Conservation (phyloP, 1,284 basidiomycete species). For the Fomes fomentarius region DNA sequence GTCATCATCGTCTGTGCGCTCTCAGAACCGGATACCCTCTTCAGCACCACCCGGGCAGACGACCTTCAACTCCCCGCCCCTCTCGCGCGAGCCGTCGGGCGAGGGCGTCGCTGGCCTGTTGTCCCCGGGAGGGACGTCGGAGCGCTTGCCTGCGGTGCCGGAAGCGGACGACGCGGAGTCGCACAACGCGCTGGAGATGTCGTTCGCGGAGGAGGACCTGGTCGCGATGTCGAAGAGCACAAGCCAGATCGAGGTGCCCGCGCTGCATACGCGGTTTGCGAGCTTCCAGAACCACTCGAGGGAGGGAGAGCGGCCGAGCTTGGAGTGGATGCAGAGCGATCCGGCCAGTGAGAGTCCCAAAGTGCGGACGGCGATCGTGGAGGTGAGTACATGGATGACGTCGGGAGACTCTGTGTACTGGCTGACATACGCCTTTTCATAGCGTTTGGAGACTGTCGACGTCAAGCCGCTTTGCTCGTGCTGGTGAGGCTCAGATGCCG, state of each 20-base stretch:
- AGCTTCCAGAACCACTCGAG: constrained; percentile 36
- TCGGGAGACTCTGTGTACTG: too few species aligned
- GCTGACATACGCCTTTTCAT: constrained; percentile 5
- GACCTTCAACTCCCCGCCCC: constrained; percentile 16
- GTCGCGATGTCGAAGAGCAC: constrained; percentile 75
- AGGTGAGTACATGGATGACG: constrained; percentile 49
- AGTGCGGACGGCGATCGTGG: constrained; percentile 67
- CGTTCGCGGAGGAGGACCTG: constrained; percentile 70
- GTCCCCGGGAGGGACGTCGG: constrained; percentile 29
- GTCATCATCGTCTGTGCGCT: constrained; percentile 12
- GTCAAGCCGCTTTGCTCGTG: constrained; percentile 70
- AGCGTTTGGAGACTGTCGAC: constrained; percentile 76
- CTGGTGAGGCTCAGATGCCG: constrained; percentile 48
- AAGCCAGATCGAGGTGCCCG: constrained; percentile 61
- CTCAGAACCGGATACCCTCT: constrained; percentile 7
- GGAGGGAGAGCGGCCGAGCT: constrained; percentile 41
- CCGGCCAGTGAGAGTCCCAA: constrained; percentile 45
- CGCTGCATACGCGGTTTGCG: constrained; percentile 48
- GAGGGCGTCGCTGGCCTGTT: constrained; percentile 21
- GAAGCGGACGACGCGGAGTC: constrained; percentile 38
- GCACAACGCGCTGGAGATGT: constrained; percentile 44
- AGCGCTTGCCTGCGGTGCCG: constrained; percentile 51
- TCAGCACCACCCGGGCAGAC: constrained; percentile 17
- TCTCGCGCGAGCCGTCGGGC: constrained; percentile 15
- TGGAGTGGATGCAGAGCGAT: constrained; percentile 72